These are phyloP conservation scores for Trametes meyenii DNA, from an alignment of 768 basidiomycete species.

Conservation along the genomic window DNA sequence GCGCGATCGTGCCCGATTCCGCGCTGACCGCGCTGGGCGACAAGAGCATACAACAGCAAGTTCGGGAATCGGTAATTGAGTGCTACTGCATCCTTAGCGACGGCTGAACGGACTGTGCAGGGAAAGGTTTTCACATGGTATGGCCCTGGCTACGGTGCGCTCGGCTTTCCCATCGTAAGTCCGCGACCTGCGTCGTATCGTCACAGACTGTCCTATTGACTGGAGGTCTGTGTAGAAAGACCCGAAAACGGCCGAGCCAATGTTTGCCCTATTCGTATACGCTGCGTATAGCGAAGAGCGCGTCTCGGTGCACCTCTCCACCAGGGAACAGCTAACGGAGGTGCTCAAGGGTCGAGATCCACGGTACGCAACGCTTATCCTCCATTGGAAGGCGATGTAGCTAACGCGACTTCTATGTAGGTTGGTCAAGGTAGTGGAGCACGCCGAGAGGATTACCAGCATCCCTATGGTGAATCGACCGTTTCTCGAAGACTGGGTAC, in stretches of 20 bases:
- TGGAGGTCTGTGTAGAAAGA: slow-evolving; percentile 1
- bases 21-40: slow-evolving; percentile 13
- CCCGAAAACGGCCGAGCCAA: slow-evolving; percentile 4
- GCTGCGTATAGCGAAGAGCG: not conserved
- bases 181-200: not conserved
- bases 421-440: slow-evolving; percentile 22
- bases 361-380: slow-evolving; percentile 12
- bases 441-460: slow-evolving; percentile 3
- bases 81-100: no score
- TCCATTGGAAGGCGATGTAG: not conserved
- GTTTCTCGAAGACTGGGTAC: slow-evolving; percentile 36
- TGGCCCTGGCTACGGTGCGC: slow-evolving; percentile 17
- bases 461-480: slow-evolving; percentile 22
- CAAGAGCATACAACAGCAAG: slow-evolving; percentile 9
- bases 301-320: not conserved
- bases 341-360: slow-evolving; percentile 22
- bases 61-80: slow-evolving; percentile 13
- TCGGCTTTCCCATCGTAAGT: slow-evolving; percentile 24
- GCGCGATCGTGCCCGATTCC: slow-evolving; percentile 14
- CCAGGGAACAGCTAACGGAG: slow-evolving; percentile 9
- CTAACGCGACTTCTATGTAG: slow-evolving; percentile 1
- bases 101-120: slow-evolving; percentile 6
- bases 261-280: slow-evolving; percentile 14
- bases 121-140: slow-evolving; percentile 20
- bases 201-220: not conserved